Conservation (phyloP, 129 eudicot genomes). For the Oenanthe sinensis region DNA sequence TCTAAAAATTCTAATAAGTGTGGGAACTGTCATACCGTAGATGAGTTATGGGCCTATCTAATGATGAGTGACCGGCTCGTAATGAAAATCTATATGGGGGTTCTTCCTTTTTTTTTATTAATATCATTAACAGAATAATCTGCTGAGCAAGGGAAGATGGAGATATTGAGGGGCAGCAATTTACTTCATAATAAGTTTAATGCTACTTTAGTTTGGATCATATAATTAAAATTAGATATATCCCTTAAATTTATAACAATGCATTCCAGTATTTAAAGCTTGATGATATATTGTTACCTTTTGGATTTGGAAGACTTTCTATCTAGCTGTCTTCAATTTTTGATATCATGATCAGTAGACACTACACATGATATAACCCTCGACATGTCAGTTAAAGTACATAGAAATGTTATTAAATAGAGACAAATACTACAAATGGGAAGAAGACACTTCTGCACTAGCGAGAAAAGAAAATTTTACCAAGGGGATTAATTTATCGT, state of each 20-base stretch:
- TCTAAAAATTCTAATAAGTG: background rate
- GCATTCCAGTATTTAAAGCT: background rate
- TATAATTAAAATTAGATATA: background rate
- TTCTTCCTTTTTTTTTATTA: background rate
- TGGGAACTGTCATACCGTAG: background rate
- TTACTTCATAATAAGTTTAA: background rate
- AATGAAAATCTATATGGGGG: background rate
- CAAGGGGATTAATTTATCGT: background rate
- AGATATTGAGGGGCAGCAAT: background rate
- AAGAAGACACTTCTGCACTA: background rate
- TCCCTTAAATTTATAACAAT: background rate
- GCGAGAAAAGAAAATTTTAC: background rate
- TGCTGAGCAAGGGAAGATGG: background rate
- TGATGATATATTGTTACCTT: background rate
- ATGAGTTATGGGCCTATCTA: background rate
- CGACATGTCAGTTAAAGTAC: background rate
- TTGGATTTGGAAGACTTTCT: background rate
- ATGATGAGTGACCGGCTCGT: background rate
- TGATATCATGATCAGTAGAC: background rate
- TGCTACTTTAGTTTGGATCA: background rate
- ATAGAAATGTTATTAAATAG: background rate
- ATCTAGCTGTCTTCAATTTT: background rate
- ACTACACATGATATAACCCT: background rate
- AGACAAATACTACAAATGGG: background rate
- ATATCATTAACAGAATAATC: background rate